phyloP scores from a whole-genome alignment of 371 early-diverging fungal genomes.

The Rhizomucor pusillus region DNA sequence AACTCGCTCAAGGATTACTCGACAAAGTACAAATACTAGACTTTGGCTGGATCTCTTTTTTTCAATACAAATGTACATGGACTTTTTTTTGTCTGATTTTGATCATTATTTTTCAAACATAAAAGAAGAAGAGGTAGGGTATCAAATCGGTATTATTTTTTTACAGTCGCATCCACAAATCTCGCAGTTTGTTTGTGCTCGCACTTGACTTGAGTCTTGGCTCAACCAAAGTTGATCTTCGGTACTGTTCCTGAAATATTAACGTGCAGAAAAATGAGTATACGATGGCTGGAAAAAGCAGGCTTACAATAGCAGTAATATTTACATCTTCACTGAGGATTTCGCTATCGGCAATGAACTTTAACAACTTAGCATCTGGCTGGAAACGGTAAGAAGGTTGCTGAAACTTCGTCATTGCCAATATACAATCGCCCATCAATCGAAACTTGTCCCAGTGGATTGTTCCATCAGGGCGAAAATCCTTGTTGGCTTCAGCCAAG shows the following conservation, averaged over 20 bases:
- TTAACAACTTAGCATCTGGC: constrained; percentile 14
- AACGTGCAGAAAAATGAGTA: constrained; percentile 2
- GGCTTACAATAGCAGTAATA: constrained; percentile 1
- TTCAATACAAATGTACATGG: neutral
- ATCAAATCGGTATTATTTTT: neutral
- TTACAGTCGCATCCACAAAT: constrained; percentile 9
- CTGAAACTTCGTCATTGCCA: constrained; percentile 48
- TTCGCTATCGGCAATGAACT: constrained; percentile 19
- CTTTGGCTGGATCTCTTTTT: neutral
- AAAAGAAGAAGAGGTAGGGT: neutral
- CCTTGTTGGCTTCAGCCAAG: constrained; percentile 59
- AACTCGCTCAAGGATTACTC: constrained; percentile 95
- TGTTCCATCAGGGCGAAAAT: constrained; percentile 51
- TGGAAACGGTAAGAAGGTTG: constrained; percentile 29
- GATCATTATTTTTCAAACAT: neutral
- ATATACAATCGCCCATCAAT: constrained; percentile 55
- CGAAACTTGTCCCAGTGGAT: constrained; percentile 65
- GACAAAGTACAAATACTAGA: constrained; percentile 92
- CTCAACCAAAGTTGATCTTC: constrained; percentile 10
- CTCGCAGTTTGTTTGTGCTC: constrained; percentile 11
- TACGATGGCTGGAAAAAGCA: neutral
- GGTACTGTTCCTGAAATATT: constrained; percentile 13
- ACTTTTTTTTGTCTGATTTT: neutral
- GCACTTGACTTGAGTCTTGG: constrained; percentile 9
- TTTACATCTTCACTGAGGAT: constrained; percentile 25